These are phyloP conservation scores for Dendrostoma leiphaemia DNA, from an alignment of 2,329 filamentous ascomycete species.

Conservation along the genomic window DNA sequence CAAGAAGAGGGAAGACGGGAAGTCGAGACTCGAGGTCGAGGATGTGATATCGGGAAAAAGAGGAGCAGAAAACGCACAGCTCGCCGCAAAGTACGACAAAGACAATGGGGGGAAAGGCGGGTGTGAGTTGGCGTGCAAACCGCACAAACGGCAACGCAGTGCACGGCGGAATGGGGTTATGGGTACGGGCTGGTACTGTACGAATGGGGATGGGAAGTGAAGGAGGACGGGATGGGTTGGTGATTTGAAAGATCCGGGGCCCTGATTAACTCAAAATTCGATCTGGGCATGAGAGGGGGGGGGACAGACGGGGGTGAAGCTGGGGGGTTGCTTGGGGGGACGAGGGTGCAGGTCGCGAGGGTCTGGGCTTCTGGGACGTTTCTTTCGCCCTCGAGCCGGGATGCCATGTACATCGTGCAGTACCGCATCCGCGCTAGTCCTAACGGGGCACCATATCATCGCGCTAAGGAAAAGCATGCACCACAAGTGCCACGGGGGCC, in stretches of 20 bases:
- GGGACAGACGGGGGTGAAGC: too few species aligned
- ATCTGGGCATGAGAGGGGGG: background rate
- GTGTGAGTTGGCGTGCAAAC: background rate
- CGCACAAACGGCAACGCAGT: background rate
- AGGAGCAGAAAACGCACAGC: background rate
- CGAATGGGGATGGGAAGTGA: background rate
- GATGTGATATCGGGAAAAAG: too few species aligned
- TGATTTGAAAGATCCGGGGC: background rate
- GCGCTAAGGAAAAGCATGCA: too few species aligned
- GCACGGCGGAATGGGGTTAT: too few species aligned
- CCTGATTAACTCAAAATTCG: conserved; percentile 1
- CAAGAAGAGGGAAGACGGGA: background rate
- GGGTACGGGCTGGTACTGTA: background rate
- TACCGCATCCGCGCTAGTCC: too few species aligned
- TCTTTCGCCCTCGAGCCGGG: too few species aligned
- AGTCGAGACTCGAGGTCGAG: background rate
- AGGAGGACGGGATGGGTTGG: conserved; percentile 3
- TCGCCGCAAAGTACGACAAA: background rate
- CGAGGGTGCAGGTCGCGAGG: background rate
- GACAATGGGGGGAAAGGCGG: background rate
- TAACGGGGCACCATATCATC: too few species aligned
- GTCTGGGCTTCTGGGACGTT: conserved; percentile 1
- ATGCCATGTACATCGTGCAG: too few species aligned
- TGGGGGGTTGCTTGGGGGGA: too few species aligned
- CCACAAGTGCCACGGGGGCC: too few species aligned